Conservation (phyloP, 2,329 filamentous ascomycete species). For the Aspergillus quadrilineatus region DNA sequence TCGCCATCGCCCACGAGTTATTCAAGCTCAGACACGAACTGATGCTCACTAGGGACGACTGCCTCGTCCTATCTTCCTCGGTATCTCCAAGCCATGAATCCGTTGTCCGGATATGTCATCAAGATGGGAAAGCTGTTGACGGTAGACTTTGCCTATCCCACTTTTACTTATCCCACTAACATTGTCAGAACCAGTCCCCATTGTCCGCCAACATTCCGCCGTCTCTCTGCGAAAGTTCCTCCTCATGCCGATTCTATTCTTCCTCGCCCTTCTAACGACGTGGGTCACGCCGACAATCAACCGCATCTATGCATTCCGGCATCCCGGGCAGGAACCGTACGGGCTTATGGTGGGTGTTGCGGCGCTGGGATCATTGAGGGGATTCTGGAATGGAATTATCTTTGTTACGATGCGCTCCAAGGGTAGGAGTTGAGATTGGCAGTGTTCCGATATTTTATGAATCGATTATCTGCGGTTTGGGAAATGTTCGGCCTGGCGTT, state of each 20-base stretch:
- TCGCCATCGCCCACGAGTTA: slow-evolving; percentile 34
- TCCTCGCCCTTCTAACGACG: slow-evolving; percentile 35
- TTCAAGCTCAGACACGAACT: slow-evolving; percentile 33
- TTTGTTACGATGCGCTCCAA: slow-evolving; percentile 42
- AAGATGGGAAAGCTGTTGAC: background rate
- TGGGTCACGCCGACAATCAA: slow-evolving; percentile 42
- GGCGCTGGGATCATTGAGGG: slow-evolving; percentile 35
- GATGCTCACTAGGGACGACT: slow-evolving; percentile 29
- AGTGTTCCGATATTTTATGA: too few relatives aligned
- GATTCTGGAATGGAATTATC: slow-evolving; percentile 42
- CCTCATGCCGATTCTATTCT: slow-evolving; percentile 42
- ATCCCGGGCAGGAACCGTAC: slow-evolving; percentile 29
- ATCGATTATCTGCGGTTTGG: too few relatives aligned
- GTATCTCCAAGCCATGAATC: slow-evolving; percentile 15
- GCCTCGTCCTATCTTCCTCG: slow-evolving; percentile 27
- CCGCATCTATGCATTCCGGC: slow-evolving; percentile 33
- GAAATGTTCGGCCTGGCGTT: too few relatives aligned
- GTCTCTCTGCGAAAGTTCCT: slow-evolving; percentile 41
- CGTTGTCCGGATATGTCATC: background rate
- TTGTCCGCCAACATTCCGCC: slow-evolving; percentile 2
- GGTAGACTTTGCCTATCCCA: background rate
- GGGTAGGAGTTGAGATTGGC: slow-evolving; percentile 19
- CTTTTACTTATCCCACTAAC: background rate
- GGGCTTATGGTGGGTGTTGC: slow-evolving; percentile 35
- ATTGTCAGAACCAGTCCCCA: background rate